Conservation (phyloP, 2,329 filamentous ascomycete genomes). For the Emergomyces pasteurianus region DNA sequence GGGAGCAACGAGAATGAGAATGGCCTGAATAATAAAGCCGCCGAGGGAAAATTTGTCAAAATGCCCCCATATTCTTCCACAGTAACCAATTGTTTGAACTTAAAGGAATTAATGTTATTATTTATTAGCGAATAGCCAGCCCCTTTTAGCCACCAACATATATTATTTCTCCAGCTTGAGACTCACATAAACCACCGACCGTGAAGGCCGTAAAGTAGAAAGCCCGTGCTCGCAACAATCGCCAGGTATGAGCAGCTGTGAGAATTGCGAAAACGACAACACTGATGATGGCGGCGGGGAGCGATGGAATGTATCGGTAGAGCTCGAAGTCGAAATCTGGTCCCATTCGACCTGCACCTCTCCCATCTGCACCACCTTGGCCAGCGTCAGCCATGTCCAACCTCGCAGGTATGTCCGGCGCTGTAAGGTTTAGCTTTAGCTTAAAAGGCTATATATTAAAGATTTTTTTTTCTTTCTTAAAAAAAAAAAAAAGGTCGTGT, state of each 20-base stretch:
- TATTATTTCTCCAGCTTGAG: not conserved
- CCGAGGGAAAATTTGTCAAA: not conserved
- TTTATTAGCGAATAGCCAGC: no score
- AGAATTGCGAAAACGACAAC: slow-evolving; percentile 30
- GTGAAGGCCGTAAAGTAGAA: slow-evolving; percentile 43
- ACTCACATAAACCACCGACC: slow-evolving; percentile 40
- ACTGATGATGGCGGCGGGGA: slow-evolving; percentile 33
- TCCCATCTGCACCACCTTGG: not conserved
- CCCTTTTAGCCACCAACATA: no score
- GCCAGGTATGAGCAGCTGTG: slow-evolving; percentile 26
- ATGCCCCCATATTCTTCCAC: not conserved
- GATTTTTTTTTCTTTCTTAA: no score
- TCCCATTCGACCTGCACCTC: not conserved
- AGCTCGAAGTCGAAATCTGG: slow-evolving; percentile 4
- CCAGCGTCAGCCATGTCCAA: not conserved
- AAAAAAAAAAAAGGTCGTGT: no score
- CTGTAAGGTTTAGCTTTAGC: not conserved
- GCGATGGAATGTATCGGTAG: slow-evolving; percentile 40
- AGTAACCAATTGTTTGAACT: slow-evolving; percentile 9
- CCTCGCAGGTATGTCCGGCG: not conserved
- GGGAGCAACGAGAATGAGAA: slow-evolving; percentile 36
- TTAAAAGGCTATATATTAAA: not conserved
- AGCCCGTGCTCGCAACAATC: slow-evolving; percentile 28
- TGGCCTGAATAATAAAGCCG: slow-evolving; percentile 25
- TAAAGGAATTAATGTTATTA: not conserved